Percentiles rank a stretch among this genome's conserved stretches.
Evolutionary conservation across 164 flowering plant species (phyloP).

Genomic region (Nymphaea thermarum): DNA sequence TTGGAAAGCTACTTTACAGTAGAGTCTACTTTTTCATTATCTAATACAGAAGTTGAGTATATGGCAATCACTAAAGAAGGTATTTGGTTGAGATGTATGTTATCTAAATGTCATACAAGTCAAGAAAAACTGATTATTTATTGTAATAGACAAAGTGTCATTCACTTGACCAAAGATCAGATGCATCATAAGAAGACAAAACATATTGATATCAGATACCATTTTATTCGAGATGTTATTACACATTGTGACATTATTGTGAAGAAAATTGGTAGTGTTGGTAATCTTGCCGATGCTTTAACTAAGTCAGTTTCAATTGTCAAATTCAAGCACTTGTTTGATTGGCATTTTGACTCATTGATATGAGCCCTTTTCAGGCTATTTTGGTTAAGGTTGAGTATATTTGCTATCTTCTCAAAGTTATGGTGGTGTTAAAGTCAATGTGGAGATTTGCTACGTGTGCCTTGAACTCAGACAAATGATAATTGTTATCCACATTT

Average conservation of each 20-base stretch:
- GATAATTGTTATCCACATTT: too few species aligned
- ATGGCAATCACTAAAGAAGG: background rate
- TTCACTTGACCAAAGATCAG: background rate
- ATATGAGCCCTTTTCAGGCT: background rate
- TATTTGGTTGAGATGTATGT: background rate
- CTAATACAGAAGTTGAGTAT: slow-evolving; percentile 4
- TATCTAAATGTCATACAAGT: background rate
- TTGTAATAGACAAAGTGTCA: slow-evolving; percentile 3
- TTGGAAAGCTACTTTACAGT: too few species aligned
- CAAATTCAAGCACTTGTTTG: background rate
- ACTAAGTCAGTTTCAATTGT: background rate
- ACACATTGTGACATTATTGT: background rate
- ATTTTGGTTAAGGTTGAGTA: background rate
- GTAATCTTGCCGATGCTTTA: background rate
- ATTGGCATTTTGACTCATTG: background rate
- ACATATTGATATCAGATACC: background rate
- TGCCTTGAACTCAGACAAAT: background rate
- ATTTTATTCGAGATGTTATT: background rate
- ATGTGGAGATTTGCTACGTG: background rate
- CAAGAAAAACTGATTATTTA: background rate
- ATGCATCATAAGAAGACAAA: too few species aligned
- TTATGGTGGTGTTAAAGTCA: background rate
- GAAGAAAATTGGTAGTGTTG: background rate
- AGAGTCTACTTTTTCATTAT: too few species aligned
- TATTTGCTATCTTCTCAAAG: background rate